phyloP scores from a whole-genome alignment of 2,329 filamentous ascomycete genomes.

The Microdochium trichocladiopsis region DNA sequence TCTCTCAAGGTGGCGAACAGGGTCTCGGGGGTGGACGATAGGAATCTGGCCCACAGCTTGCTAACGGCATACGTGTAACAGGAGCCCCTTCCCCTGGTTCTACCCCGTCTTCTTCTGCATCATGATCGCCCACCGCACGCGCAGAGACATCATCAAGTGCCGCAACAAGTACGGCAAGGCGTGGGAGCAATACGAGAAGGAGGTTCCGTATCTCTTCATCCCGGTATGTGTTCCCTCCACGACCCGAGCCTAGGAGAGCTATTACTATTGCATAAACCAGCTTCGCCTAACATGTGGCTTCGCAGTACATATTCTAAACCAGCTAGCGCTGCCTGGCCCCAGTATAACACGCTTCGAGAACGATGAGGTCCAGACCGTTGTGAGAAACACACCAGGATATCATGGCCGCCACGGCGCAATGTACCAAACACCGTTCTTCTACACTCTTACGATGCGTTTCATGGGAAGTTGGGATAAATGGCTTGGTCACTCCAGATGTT shows the following conservation, averaged over 20 bases:
- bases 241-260: too few relatives aligned
- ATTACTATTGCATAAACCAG: too few relatives aligned
- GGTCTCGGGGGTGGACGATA: neutral
- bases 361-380: too few relatives aligned
- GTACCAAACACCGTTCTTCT: too few relatives aligned
- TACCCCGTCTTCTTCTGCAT: slow-evolving; percentile 75
- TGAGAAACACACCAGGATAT: too few relatives aligned
- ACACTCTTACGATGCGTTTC: neutral
- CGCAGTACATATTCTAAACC: too few relatives aligned
- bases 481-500: neutral
- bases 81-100: slow-evolving; percentile 83
- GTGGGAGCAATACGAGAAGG: slow-evolving; percentile 73
- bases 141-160: slow-evolving; percentile 71
- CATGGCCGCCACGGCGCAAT: too few relatives aligned
- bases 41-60: neutral
- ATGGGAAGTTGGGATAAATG: neutral
- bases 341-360: too few relatives aligned
- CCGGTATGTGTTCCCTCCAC: slow-evolving; percentile 51
- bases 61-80: slow-evolving; percentile 2
- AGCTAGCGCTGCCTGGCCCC: too few relatives aligned
- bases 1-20: neutral
- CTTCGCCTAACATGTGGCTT: too few relatives aligned
- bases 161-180: slow-evolving; percentile 73
- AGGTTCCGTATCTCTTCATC: slow-evolving; percentile 79
- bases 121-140: slow-evolving; percentile 78